Evolutionary conservation across 2,329 filamentous ascomycete species (phyloP), one percentile per base, ranked within the genome.

Genomic region (Colletotrichum truncatum): DNA sequence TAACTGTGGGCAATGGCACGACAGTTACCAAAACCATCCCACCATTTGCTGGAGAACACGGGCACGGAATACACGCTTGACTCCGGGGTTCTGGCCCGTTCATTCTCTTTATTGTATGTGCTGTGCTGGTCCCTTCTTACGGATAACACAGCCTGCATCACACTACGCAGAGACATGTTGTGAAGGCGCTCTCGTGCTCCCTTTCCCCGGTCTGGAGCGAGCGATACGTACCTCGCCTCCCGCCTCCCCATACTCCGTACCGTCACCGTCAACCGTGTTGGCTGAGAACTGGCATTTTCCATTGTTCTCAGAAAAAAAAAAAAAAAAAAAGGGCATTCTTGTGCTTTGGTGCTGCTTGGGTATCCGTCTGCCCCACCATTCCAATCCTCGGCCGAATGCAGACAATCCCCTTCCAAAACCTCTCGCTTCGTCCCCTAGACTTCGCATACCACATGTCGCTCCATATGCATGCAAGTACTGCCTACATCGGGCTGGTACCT

Each of bases 351-450:
- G 45, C n/a, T n/a, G n/a, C n/a, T n/a, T n/a, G n/a, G n/a, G n/a
- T n/a, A n/a, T n/a, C n/a, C n/a, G n/a, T n/a, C n/a, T n/a, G n/a
- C 56, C 62, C 56, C 56, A 41, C 62, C 48, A 26, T 53, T 48
- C 36, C 25, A 61, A 54, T 54, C 48, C 18, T 61, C 48, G 61
- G 57, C 61, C 61, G 61, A 60, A 64, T 54, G 61, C 61, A 39
- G 53, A 25, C 18, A 16, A 16, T n/a, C n/a, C n/a, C n/a, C n/a
- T n/a, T n/a, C n/a, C n/a, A n/a, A n/a, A n/a, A n/a, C n/a, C n/a
- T 26, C 32, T 36, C 32, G 32, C 32, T 36, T 48, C 26, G 45
- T 16, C 34, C 30, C 48, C 14, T 55, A 21, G 46, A 56, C 41
- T 62, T 32, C 48, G 41, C 58, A 39, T 62, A 32, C 39, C 32